Conservation (phyloP, 1,139 yeast genomes). For the Williopsis jadinii region DNA sequence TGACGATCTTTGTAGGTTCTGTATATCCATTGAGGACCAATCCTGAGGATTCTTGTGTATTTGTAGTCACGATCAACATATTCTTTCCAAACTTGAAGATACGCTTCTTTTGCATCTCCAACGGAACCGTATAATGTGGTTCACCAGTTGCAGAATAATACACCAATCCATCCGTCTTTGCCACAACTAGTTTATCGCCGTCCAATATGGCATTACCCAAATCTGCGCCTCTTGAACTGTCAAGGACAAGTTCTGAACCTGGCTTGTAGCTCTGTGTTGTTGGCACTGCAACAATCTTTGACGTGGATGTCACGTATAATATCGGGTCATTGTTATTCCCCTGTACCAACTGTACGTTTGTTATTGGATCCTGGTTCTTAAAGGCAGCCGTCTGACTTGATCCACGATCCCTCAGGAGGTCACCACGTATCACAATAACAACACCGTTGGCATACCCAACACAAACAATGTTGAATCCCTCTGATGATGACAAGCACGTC, state of each 20-base stretch:
- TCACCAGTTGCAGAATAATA: slow-evolving; percentile 34
- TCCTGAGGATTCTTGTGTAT: slow-evolving; percentile 21
- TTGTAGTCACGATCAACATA: slow-evolving; percentile 29
- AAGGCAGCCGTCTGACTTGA: slow-evolving; percentile 77
- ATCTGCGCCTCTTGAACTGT: slow-evolving; percentile 60
- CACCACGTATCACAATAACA: slow-evolving; percentile 80
- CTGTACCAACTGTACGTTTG: slow-evolving; percentile 54
- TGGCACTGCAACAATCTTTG: slow-evolving; percentile 62
- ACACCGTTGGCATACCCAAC: slow-evolving; percentile 87
- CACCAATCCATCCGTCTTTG: slow-evolving; percentile 26
- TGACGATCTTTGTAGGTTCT: slow-evolving; percentile 44
- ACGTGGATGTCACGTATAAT: slow-evolving; percentile 38
- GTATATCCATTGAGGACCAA: slow-evolving; percentile 22
- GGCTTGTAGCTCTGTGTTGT: slow-evolving; percentile 78
- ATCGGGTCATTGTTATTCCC: slow-evolving; percentile 29
- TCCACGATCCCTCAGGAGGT: slow-evolving; percentile 81
- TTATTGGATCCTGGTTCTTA: slow-evolving; percentile 71
- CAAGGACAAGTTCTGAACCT: slow-evolving; percentile 55
- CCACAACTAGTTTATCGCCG: slow-evolving; percentile 25
- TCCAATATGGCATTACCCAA: slow-evolving; percentile 53
- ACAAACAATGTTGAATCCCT: slow-evolving; percentile 35
- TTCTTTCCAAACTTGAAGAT: slow-evolving; percentile 35
- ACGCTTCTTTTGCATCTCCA: slow-evolving; percentile 53
- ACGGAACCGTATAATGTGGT: slow-evolving; percentile 48
- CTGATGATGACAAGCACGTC: slow-evolving; percentile 16